phyloP scores from a whole-genome alignment of 2,329 filamentous ascomycete genomes.

The Aspergillus chevalieri region DNA sequence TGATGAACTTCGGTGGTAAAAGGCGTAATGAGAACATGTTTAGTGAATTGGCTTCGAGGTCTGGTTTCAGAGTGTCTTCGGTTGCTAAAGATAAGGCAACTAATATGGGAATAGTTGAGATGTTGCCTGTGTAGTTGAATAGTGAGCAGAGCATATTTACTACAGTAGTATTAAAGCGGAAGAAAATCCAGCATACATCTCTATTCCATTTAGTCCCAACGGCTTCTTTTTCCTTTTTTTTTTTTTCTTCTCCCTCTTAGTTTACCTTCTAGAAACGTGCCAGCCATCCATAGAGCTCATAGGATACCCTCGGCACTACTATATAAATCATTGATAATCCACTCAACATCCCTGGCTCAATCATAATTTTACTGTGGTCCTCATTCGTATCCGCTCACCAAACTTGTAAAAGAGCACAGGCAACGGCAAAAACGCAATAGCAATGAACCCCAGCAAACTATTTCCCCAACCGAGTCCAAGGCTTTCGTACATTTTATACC shows the following conservation, averaged over 20 bases:
- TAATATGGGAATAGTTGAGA: neutral
- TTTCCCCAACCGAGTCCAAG: conserved; percentile 32
- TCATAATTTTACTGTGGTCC: neutral
- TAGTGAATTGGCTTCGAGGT: neutral
- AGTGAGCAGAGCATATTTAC: neutral
- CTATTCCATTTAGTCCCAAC: no score
- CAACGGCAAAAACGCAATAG: neutral
- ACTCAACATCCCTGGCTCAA: neutral
- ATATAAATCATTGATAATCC: neutral
- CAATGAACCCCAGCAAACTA: conserved; percentile 32
- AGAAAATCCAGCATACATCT: no score
- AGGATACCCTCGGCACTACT: neutral
- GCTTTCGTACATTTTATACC: conserved; percentile 31
- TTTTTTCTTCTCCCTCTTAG: no score
- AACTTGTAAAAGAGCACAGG: neutral
- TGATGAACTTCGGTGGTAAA: conserved; percentile 3
- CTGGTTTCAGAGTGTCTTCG: neutral
- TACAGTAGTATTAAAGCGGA: neutral
- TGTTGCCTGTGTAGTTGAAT: neutral
- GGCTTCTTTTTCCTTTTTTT: no score
- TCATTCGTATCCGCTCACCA: neutral
- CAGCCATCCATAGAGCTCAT: neutral
- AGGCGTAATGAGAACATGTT: conserved; percentile 1
- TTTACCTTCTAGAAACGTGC: no score
- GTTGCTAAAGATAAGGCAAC: neutral